Evolutionary conservation across 2,329 filamentous ascomycete genomes (phyloP), one percentile per base, ranked within the genome.

Genomic region (Fusarium oligoseptatum): DNA sequence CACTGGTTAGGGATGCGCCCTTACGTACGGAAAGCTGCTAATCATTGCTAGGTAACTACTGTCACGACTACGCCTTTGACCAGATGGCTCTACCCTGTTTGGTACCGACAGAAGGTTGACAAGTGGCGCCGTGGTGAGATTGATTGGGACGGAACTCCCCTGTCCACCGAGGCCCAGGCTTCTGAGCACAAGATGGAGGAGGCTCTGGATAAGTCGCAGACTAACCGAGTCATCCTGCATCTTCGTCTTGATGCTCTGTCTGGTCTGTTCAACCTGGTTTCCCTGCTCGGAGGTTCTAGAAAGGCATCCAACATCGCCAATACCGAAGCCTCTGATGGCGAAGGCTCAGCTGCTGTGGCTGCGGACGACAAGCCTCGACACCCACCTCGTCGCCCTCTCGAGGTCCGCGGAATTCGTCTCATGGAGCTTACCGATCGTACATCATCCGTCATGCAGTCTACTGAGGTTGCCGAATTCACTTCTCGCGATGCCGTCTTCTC

Each of bases 391-490:
- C 76, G 76, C 12, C 76, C 77, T 10, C 76, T 79, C 17, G 73
- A 79, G 60, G 77, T 79, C 0, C 94, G 97, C 77, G 96, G 95
- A 36, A 85, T 98, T n/a, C 93, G 95, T 15, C 88, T 98, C 17
- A 84, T 97, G 58, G 94, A 97, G 80, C 89, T 98, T 14, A 97
- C 94, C 0, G 95, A 98, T 77, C 95, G 96, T 88, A 93, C 94
- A 48, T 98, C 96, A 1, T 95, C 95, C 20, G 96, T 98, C 77
- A 98, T 98, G 96, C 93, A 94, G 77, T 94, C 97, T 12, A 92
- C 95, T 0, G 95, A 97, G 79, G 88, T 92, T 4, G 93, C 95
- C 43, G 94, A 97, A 58, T 89, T 91, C 70, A 89, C 90, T 29
- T 87, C 89, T 8, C 88, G 90, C 77, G 96, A 98, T 78, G 95